These are phyloP conservation scores for Lipomyces kockii DNA, from an alignment of 805 yeast species.

Conservation along the genomic window DNA sequence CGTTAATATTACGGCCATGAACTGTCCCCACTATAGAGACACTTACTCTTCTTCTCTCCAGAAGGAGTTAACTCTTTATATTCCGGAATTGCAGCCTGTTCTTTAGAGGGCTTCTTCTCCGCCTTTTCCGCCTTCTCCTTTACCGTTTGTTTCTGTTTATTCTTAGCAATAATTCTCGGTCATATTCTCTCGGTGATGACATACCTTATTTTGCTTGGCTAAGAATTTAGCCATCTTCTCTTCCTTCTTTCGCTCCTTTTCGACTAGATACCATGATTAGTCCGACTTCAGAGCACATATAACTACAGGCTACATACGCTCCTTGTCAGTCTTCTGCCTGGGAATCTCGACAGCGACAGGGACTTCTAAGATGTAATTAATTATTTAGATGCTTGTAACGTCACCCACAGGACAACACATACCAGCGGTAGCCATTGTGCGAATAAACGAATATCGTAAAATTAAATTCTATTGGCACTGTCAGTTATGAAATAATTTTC, in stretches of 20 bases:
- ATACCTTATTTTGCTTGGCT: constrained; percentile 74
- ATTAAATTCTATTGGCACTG: constrained; percentile 2
- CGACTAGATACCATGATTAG: constrained; percentile 47
- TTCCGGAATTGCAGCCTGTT: constrained; percentile 75
- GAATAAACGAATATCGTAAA: neutral
- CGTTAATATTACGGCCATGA: neutral
- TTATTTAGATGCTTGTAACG: neutral
- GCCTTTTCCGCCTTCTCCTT: constrained; percentile 48
- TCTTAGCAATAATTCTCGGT: constrained; percentile 2
- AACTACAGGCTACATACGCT: constrained; percentile 27
- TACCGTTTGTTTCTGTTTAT: constrained; percentile 49
- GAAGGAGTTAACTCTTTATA: constrained; percentile 80
- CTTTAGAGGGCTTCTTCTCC: constrained; percentile 63
- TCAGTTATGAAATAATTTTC: neutral
- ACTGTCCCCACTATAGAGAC: neutral
- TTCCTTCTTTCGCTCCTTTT: constrained; percentile 87
- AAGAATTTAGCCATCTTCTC: constrained; percentile 87
- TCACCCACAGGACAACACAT: neutral
- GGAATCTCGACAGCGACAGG: constrained; percentile 20
- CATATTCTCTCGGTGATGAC: neutral
- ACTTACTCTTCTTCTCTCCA: constrained; percentile 78
- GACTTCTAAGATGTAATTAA: neutral
- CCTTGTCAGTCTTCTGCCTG: constrained; percentile 39
- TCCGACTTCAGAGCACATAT: no score
- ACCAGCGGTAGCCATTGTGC: constrained; percentile 24